Evolutionary conservation across 2,329 filamentous ascomycete genomes (phyloP), one percentile per base, ranked within the genome.

Genomic region (Lojkania enalia): DNA sequence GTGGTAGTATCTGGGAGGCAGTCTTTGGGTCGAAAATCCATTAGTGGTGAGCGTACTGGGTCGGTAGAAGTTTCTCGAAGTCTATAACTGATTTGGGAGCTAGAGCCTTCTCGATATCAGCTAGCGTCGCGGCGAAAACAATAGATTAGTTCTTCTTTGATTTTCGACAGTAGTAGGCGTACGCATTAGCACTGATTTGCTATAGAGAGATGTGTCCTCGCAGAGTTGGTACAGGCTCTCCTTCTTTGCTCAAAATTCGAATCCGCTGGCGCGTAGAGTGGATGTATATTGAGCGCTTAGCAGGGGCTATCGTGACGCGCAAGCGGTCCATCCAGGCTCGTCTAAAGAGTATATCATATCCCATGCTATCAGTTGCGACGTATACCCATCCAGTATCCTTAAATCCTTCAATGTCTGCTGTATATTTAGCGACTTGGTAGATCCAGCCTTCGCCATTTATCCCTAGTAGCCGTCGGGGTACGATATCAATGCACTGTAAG

Each of bases 21-120:
- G 19, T 38, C 14, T 21, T 20, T 19, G 35, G 35, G 19, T 20
- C 19, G 14, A 37, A 37, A 11, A 37, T n/a, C n/a, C n/a, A n/a
- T n/a, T n/a, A n/a, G n/a, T n/a, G n/a, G n/a, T n/a, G n/a, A n/a
- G n/a, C n/a, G n/a, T n/a, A n/a, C n/a, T n/a, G n/a, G n/a, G n/a
- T n/a, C n/a, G n/a, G n/a, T n/a, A n/a, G n/a, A n/a, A n/a, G n/a
- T n/a, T n/a, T n/a, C n/a, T n/a, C n/a, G n/a, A n/a, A n/a, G 31
- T 35, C 31, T 9, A 35, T 15, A n/a, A 5, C 20, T 20, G 9
- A 18, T 20, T 37, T 37, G 6, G 35, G 35, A 11, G 12, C 35
- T 12, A 37, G 19, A 19, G 35, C 35, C 14, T 37, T 37, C 9
- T 37, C 9, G 14, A 37, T 37, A 37, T 37, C 35, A 19, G 35